Evolutionary conservation across 768 basidiomycete species (phyloP).

Genomic region (Psilocybe sp.): DNA sequence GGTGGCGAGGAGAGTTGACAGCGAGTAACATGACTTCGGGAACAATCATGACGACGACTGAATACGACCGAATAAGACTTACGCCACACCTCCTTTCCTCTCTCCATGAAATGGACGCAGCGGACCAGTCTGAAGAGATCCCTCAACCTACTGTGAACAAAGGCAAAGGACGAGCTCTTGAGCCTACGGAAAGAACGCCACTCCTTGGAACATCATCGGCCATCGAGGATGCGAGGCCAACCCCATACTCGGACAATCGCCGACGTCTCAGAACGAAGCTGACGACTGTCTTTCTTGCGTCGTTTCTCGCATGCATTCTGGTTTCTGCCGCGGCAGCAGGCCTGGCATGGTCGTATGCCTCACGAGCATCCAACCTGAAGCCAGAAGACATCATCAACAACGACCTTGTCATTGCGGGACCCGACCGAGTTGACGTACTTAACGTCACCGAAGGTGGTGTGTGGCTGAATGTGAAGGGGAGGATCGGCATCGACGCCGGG

Average conservation of each 20-base stretch:
- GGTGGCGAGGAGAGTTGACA: no score
- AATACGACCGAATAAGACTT: no score
- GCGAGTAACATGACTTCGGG: no score
- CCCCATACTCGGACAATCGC: constrained; percentile 19
- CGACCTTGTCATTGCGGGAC: constrained; percentile 56
- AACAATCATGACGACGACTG: no score
- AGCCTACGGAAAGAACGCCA: constrained; percentile 52
- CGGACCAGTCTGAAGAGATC: no score
- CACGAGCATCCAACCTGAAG: constrained; percentile 48
- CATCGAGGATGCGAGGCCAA: constrained; percentile 25
- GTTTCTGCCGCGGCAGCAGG: constrained; percentile 42
- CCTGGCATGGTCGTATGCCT: constrained; percentile 66
- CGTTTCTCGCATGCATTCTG: constrained; percentile 49
- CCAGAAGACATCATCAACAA: constrained; percentile 57
- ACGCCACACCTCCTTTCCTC: no score
- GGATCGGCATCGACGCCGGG: constrained; percentile 69
- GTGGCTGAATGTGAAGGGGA: constrained; percentile 55
- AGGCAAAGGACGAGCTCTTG: constrained; percentile 52
- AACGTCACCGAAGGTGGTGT: constrained; percentile 61
- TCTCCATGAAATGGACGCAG: no score
- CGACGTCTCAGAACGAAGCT: constrained; percentile 36
- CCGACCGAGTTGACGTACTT: constrained; percentile 58
- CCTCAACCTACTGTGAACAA: constrained; percentile 30
- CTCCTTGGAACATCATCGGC: constrained; percentile 40
- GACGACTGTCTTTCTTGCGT: constrained; percentile 51